Evolutionary conservation across 129 eudicot species (phyloP).

Genomic region (Helianthus tuberosus): DNA sequence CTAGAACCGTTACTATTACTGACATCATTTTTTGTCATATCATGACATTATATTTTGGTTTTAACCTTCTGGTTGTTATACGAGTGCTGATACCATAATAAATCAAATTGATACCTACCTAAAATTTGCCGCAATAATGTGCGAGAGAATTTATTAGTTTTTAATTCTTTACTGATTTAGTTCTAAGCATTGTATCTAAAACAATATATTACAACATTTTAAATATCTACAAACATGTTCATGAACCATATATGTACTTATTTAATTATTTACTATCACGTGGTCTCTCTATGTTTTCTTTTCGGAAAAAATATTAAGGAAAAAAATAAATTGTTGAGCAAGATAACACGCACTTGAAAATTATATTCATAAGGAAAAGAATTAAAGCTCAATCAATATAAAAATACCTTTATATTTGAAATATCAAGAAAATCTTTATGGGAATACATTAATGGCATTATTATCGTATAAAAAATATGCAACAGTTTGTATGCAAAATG

Average conservation of each 20-base stretch:
- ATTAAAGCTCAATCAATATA: neutral
- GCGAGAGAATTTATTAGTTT: too few relatives aligned
- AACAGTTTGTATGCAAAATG: neutral
- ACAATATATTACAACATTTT: neutral
- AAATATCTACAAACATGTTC: neutral
- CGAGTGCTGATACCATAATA: too few relatives aligned
- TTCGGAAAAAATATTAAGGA: neutral
- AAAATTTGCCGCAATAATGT: too few relatives aligned
- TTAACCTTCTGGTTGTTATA: too few relatives aligned
- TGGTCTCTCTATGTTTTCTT: neutral
- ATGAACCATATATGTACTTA: conserved; percentile 10
- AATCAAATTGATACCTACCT: too few relatives aligned
- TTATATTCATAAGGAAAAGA: neutral
- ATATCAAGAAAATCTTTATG: conserved; percentile 16
- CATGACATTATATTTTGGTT: too few relatives aligned
- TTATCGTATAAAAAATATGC: conserved; percentile 8
- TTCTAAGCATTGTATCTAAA: neutral
- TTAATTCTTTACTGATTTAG: too few relatives aligned
- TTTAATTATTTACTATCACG: neutral
- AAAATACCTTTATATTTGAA: conserved; percentile 21
- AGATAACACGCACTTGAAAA: neutral
- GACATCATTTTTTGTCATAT: too few relatives aligned
- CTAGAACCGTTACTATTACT: too few relatives aligned
- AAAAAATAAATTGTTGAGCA: neutral
- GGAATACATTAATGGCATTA: conserved; percentile 11